These are phyloP conservation scores for Termitomyces sp. DNA, from an alignment of 768 basidiomycete genomes.

Conservation along the genomic window DNA sequence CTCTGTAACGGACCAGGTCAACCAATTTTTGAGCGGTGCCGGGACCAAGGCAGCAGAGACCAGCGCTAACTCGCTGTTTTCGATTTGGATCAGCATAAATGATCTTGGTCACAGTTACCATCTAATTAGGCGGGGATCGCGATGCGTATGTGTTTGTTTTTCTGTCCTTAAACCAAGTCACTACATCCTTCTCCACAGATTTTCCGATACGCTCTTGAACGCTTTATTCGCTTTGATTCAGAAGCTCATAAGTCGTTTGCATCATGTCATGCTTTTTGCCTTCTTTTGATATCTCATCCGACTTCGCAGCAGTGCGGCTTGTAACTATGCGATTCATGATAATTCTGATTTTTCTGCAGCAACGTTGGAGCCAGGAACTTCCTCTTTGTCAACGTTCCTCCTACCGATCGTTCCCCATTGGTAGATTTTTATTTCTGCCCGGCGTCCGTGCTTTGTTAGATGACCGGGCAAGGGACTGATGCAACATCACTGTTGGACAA, in stretches of 20 bases:
- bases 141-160: slow-evolving; percentile 32
- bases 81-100: slow-evolving; percentile 69
- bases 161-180: not conserved
- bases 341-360: not conserved
- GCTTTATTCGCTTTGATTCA: slow-evolving; percentile 45
- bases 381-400: not conserved
- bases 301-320: not conserved
- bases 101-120: slow-evolving; percentile 56
- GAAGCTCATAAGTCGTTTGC: slow-evolving; percentile 31
- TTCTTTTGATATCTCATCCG: not conserved
- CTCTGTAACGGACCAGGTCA: slow-evolving; percentile 55
- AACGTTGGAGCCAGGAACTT: not conserved
- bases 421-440: not conserved
- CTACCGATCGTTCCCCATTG: not conserved
- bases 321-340: not conserved
- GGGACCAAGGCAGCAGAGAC: slow-evolving; percentile 41
- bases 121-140: slow-evolving; percentile 36
- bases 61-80: slow-evolving; percentile 51
- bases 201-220: slow-evolving; percentile 35
- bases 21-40: slow-evolving; percentile 43
- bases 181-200: slow-evolving; percentile 26
- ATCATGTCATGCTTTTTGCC: not conserved
- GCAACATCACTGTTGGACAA: not conserved
- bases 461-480: not conserved
- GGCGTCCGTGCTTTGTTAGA: not conserved